Conservation (phyloP, 2,329 filamentous ascomycete species). For the Diplodia mutila region DNA sequence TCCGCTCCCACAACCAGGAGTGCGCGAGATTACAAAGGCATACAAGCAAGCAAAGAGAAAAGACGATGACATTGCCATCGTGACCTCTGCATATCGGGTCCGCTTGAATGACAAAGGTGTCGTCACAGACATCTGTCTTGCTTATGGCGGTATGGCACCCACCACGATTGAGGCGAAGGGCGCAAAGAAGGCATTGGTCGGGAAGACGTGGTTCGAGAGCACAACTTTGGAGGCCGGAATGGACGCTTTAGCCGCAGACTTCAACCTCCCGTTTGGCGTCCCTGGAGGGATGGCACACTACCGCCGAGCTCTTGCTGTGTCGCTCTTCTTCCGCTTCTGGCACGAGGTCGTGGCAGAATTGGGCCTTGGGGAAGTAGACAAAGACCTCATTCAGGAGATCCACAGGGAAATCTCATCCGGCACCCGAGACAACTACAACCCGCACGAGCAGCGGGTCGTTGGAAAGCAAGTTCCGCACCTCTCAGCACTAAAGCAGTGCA, state of each 20-base stretch:
- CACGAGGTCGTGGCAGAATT: constrained; percentile 77
- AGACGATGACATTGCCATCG: constrained; percentile 96
- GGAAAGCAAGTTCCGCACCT: constrained; percentile 85
- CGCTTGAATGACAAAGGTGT: constrained; percentile 67
- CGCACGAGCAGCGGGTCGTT: constrained; percentile 79
- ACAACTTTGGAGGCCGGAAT: constrained; percentile 84
- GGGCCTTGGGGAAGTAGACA: constrained; percentile 60
- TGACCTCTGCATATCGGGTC: constrained; percentile 81
- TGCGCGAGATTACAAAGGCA: constrained; percentile 78
- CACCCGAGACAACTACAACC: constrained; percentile 73
- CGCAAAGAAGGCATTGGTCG: constrained; percentile 70
- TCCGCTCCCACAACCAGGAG: constrained; percentile 66
- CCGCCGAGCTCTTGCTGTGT: constrained; percentile 81
- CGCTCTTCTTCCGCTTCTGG: constrained; percentile 97
- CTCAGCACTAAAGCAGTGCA: constrained; percentile 87
- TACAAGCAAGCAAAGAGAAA: constrained; percentile 98
- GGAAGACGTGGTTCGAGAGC: constrained; percentile 76
- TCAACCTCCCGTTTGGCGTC: constrained; percentile 82
- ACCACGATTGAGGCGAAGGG: constrained; percentile 80
- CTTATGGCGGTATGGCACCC: constrained; percentile 93
- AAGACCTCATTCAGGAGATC: constrained; percentile 77
- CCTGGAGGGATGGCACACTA: constrained; percentile 97
- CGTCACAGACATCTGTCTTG: constrained; percentile 74
- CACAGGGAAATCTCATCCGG: constrained; percentile 81
- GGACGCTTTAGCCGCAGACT: constrained; percentile 79